Conservation (phyloP, 768 basidiomycete genomes). For the Boletus fagicola region DNA sequence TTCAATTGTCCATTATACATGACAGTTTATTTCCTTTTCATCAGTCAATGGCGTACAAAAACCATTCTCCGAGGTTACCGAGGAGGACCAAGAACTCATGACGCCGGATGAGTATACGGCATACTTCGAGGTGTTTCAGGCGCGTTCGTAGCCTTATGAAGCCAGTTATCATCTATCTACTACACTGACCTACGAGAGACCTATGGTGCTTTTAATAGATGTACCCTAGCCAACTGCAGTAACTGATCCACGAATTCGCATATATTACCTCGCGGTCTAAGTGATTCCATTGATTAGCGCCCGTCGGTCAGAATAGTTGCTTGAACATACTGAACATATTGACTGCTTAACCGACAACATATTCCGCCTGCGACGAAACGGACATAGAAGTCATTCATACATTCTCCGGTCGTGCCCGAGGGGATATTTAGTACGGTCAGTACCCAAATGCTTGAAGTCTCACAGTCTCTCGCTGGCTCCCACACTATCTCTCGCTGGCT, state of each 20-base stretch:
- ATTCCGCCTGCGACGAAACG: too few species aligned
- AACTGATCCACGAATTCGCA: background rate
- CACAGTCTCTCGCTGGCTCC: background rate
- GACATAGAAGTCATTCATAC: too few species aligned
- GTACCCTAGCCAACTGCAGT: slow-evolving; percentile 16
- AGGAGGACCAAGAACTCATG: slow-evolving; percentile 92
- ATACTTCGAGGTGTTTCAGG: slow-evolving; percentile 69
- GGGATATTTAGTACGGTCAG: background rate
- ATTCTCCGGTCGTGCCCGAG: too few species aligned
- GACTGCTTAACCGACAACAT: too few species aligned
- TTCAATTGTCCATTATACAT: background rate
- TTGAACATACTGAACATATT: too few species aligned
- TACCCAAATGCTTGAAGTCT: background rate
- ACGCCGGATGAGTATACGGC: slow-evolving; percentile 88
- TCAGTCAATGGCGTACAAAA: slow-evolving; percentile 75
- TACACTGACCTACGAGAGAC: slow-evolving; percentile 13
- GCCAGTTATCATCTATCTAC: slow-evolving; percentile 1
- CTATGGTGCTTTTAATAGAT: slow-evolving; percentile 11
- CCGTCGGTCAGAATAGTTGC: too few species aligned
- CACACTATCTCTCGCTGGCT: background rate
- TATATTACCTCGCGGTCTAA: background rate
- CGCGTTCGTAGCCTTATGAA: slow-evolving; percentile 29
- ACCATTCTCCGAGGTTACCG: slow-evolving; percentile 77
- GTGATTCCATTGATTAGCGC: background rate
- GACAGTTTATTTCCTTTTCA: background rate